Conservation (phyloP, 768 basidiomycete genomes). For the Coprinopsis marcescibilis region DNA sequence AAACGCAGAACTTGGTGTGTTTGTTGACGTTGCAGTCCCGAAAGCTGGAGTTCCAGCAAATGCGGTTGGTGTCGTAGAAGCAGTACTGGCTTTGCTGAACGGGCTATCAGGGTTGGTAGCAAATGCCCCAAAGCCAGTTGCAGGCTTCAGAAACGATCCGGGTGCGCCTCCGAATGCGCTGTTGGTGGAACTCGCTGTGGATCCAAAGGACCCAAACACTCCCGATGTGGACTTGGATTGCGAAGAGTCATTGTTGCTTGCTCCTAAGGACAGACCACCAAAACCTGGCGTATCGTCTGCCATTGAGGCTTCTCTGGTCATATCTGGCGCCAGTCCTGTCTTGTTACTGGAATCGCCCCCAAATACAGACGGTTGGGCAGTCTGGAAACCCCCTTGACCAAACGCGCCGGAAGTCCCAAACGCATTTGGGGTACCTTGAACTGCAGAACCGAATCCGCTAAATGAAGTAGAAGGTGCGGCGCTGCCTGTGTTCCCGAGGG, state of each 20-base stretch:
- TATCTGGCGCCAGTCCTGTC: slow-evolving; percentile 22
- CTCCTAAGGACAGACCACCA: slow-evolving; percentile 30
- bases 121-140: slow-evolving; percentile 29
- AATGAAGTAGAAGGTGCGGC: slow-evolving; percentile 21
- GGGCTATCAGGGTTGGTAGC: slow-evolving; percentile 2
- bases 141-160: slow-evolving; percentile 28
- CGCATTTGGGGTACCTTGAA: not conserved
- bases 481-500: slow-evolving; percentile 4
- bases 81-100: slow-evolving; percentile 20
- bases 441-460: slow-evolving; percentile 15
- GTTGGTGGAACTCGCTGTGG: slow-evolving; percentile 19
- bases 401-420: slow-evolving; percentile 11
- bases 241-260: slow-evolving; percentile 20
- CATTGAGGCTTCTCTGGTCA: slow-evolving; percentile 45
- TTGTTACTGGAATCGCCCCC: no score
- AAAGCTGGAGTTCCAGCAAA: no score
- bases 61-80: slow-evolving; percentile 9
- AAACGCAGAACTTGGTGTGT: slow-evolving; percentile 16
- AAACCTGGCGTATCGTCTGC: slow-evolving; percentile 35
- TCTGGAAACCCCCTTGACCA: slow-evolving; percentile 15
- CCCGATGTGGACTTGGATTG: slow-evolving; percentile 23
- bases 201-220: slow-evolving; percentile 32
- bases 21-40: slow-evolving; percentile 13
- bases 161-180: slow-evolving; percentile 11
- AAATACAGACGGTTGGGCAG: not conserved